A percentile compares a stretch with the other conserved stretches of the same genome.
phyloP scores from a whole-genome alignment of 164 flowering plant species.

The Vitis labrusca region DNA sequence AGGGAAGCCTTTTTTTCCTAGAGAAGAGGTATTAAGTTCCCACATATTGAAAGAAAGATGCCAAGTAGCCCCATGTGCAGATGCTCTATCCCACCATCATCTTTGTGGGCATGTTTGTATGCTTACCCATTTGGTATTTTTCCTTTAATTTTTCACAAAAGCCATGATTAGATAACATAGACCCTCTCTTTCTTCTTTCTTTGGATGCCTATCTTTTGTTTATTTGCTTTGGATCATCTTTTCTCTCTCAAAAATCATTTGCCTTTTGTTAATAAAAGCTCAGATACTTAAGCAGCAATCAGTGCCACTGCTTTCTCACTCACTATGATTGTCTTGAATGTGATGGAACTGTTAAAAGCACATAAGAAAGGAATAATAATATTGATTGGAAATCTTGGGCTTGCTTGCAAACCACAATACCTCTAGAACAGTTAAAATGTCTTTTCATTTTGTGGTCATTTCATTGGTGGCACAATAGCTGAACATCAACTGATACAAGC shows the following conservation, averaged over 20 bases:
- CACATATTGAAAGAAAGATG: not conserved
- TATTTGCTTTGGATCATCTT: slow-evolving; percentile 15
- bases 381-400: too few species aligned
- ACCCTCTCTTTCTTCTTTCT: slow-evolving; percentile 10
- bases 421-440: too few species aligned
- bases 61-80: slow-evolving; percentile 17
- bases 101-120: slow-evolving; percentile 5
- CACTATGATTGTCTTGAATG: not conserved
- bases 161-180: slow-evolving; percentile 14
- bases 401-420: too few species aligned
- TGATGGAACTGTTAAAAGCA: not conserved
- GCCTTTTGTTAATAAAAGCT: slow-evolving; percentile 30
- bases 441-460: too few species aligned
- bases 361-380: too few species aligned
- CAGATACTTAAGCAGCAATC: slow-evolving; percentile 9
- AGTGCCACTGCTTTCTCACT: slow-evolving; percentile 8
- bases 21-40: slow-evolving; percentile 13
- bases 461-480: too few species aligned
- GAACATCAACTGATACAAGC: too few species aligned
- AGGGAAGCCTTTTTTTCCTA: not conserved
- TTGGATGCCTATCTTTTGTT: slow-evolving; percentile 16
- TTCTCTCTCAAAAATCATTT: slow-evolving; percentile 24
- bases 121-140: slow-evolving; percentile 7
- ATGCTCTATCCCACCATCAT: slow-evolving; percentile 7
- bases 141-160: slow-evolving; percentile 3